These are phyloP conservation scores for Periconia sp. DNA, from an alignment of 2,329 filamentous ascomycete genomes.

Conservation along the genomic window DNA sequence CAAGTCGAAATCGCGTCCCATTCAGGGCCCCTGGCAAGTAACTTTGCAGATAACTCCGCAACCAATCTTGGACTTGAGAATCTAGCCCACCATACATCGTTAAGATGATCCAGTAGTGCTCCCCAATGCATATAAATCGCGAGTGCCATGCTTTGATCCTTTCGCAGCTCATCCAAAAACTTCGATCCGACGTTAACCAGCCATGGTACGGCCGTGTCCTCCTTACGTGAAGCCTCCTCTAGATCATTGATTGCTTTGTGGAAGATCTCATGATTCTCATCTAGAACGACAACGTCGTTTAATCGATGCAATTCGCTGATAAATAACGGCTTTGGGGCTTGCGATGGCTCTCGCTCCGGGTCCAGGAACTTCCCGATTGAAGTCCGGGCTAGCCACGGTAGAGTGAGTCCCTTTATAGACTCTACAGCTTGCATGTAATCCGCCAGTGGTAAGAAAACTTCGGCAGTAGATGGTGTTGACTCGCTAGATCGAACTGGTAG, in stretches of 20 bases:
- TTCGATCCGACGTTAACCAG: constrained; percentile 1
- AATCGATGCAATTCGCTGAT: constrained; percentile 1
- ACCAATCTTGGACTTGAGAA: constrained; percentile 9
- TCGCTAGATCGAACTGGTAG: constrained; percentile 1
- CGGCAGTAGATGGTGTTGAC: constrained; percentile 2
- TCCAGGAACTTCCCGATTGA: constrained; percentile 1
- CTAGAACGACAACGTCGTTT: not conserved
- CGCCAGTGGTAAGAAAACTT: constrained; percentile 3
- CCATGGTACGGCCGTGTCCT: not conserved
- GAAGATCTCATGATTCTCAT: not conserved
- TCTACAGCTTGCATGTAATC: constrained; percentile 6
- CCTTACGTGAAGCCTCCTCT: constrained; percentile 1
- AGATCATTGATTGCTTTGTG: constrained; percentile 2
- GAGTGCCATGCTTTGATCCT: constrained; percentile 6
- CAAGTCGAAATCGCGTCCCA: constrained; percentile 1
- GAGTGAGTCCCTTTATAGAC: constrained; percentile 2
- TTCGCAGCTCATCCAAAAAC: constrained; percentile 8
- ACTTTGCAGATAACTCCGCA: constrained; percentile 5
- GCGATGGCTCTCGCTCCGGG: not conserved
- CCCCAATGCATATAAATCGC: constrained; percentile 18
- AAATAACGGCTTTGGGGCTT: not conserved
- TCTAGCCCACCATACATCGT: constrained; percentile 15
- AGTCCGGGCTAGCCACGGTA: constrained; percentile 2
- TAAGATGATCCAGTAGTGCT: constrained; percentile 5
- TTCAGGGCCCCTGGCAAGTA: not conserved